Base-by-base conservation (phyloP, 2,329 filamentous ascomycete genomes). In the Sclerotinia spermophila region DNA sequence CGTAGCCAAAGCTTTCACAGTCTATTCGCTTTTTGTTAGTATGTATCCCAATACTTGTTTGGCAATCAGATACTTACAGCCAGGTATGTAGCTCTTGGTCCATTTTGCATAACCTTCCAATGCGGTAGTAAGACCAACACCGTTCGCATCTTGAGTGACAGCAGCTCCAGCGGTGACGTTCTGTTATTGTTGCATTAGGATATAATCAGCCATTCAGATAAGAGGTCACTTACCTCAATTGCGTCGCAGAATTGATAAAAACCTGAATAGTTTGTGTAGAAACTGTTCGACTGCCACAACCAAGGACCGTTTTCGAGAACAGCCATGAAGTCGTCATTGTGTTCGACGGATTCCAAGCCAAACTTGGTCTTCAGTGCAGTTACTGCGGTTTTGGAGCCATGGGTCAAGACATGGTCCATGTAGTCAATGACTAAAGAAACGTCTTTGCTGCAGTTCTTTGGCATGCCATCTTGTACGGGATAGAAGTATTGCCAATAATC, bases 401-500 rank as follows among this genome's bases (percentile, higher is more conserved):
- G 79, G 33, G 79, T 77, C 30, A 83, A 79, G 38, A 84, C 81
- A 67, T 78, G 80, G 76, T 89, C 86, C n/a, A 89, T 81, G 73
- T 89, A 79, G 13, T 85, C 81, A 51, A 87, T 81, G 27, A 89
- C 85, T 5, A 81, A 79, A 1, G 81, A 77, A 42, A 87, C 79
- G 75, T 88, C 86, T 3, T 76, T 80, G 76, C 84, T 87, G 79
- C 87, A 89, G 77, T 89, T 89, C 74, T 81, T 77, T 8, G 87
- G 83, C 85, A 89, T 88, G 11, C 86, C 86, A 44, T 85, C 75
- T 75, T 86, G 83, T n/a, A 88, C 81, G 0, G 86, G 86, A 5
- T 81, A 75, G 75, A 87, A 89, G 74, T 89, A 89, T 77, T 84
- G 81, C 86, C 86, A 89, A 75, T 84, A 88, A 77, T 89, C 81